Percentiles rank a stretch among this genome's conserved stretches.
These are phyloP conservation scores for Yamagishiella unicocca DNA, from an alignment of 139 green algal genomes.

Conservation along the genomic window DNA sequence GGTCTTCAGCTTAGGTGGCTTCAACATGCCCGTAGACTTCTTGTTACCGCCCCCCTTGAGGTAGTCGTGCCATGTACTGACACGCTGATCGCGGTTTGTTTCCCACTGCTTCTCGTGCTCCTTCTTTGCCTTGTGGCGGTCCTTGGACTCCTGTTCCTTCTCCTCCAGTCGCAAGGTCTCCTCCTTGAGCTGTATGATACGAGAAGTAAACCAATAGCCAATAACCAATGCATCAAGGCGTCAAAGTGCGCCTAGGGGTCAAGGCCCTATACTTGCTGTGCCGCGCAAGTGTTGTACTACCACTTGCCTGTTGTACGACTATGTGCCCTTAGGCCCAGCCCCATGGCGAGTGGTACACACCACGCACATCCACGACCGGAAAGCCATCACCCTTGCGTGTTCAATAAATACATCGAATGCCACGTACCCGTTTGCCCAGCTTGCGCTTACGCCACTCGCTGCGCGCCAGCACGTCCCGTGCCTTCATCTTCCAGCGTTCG, in stretches of 20 bases:
- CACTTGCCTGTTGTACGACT: too few relatives aligned
- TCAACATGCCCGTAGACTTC: conserved; percentile 68
- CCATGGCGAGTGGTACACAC: too few relatives aligned
- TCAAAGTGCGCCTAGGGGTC: too few relatives aligned
- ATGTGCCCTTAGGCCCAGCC: too few relatives aligned
- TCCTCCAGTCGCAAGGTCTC: conserved; percentile 80
- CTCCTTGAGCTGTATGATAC: conserved; percentile 78
- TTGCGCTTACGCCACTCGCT: conserved; percentile 85
- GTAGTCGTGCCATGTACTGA: conserved; percentile 84
- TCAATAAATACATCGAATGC: too few relatives aligned
- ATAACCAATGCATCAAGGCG: too few relatives aligned
- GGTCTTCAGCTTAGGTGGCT: conserved; percentile 73
- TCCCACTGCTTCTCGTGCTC: conserved; percentile 90
- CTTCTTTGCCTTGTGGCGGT: conserved; percentile 69
- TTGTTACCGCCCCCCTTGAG: conserved; percentile 53
- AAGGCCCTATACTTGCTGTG: too few relatives aligned
- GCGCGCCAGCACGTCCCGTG: conserved; percentile 85
- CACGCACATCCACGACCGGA: too few relatives aligned
- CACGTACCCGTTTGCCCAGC: conserved; percentile 75
- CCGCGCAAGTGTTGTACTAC: too few relatives aligned
- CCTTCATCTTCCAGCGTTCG: conserved; percentile 82
- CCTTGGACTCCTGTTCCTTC: conserved; percentile 70
- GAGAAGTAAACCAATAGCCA: too few relatives aligned
- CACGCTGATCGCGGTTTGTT: conserved; percentile 79
- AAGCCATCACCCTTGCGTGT: too few relatives aligned